Evolutionary conservation across 208 protist species (phyloP).

Genomic region (Leishmania turanica): DNA sequence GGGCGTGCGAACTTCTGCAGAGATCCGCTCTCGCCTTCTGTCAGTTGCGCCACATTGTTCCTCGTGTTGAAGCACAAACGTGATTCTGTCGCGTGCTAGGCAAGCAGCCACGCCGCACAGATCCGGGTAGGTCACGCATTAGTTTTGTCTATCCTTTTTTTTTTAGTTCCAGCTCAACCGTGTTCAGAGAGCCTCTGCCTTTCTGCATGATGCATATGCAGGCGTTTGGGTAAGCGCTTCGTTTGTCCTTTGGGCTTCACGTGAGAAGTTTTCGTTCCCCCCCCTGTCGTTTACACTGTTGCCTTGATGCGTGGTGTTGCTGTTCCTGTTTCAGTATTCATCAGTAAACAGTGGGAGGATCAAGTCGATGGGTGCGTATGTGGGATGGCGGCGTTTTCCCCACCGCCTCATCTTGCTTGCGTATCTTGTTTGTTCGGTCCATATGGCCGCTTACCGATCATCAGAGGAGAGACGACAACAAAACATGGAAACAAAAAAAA

Average conservation of each 20-base stretch:
- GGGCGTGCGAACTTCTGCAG: background rate
- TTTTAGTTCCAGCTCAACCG: background rate
- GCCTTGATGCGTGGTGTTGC: no score
- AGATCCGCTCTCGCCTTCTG: background rate
- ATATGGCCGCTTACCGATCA: background rate
- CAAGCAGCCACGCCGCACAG: background rate
- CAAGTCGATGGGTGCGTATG: no score
- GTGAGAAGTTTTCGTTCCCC: background rate
- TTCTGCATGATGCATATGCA: background rate
- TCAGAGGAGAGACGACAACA: background rate
- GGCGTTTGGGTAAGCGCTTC: background rate
- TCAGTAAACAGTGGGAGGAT: no score
- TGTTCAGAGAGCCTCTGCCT: background rate
- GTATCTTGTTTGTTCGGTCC: no score
- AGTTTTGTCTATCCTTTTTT: background rate
- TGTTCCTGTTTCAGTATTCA: no score
- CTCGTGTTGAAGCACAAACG: background rate
- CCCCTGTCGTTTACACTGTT: no score
- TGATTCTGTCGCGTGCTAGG: background rate
- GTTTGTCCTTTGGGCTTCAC: background rate
- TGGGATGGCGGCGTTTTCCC: no score
- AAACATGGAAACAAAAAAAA: background rate
- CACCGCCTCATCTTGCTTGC: no score
- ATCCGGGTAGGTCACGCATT: background rate
- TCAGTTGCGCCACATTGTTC: background rate